Conservation (phyloP, 1,284 basidiomycete species). For the Singerocomus rubriflavus region DNA sequence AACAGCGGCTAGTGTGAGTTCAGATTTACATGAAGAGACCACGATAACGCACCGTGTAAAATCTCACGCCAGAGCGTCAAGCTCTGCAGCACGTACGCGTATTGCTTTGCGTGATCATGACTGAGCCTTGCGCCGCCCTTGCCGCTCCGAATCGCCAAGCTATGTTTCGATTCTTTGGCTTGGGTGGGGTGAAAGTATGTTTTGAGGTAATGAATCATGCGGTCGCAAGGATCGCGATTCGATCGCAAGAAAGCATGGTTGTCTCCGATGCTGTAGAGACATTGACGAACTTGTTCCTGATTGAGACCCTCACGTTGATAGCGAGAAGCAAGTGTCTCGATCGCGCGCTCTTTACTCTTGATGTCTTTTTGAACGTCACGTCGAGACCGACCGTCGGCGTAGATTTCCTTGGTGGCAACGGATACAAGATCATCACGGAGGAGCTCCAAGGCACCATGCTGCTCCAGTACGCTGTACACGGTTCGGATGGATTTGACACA, state of each 20-base stretch:
- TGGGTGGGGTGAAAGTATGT: constrained; percentile 71
- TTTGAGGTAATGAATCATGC: constrained; percentile 73
- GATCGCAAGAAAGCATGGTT: constrained; percentile 79
- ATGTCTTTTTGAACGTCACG: constrained; percentile 78
- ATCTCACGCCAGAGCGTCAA: constrained; percentile 81
- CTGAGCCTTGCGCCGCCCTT: constrained; percentile 72
- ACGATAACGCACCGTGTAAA: constrained; percentile 60
- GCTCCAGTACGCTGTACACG: constrained; percentile 62
- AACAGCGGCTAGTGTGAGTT: constrained; percentile 4
- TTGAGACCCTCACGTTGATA: constrained; percentile 56
- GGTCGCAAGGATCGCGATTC: constrained; percentile 81
- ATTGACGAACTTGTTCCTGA: constrained; percentile 67
- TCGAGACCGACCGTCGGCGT: constrained; percentile 63
- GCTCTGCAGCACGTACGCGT: constrained; percentile 78
- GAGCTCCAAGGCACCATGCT: constrained; percentile 58
- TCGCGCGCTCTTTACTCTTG: constrained; percentile 75
- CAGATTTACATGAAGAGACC: background rate
- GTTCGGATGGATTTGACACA: constrained; percentile 73
- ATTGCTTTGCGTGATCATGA: constrained; percentile 80
- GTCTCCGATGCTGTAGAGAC: constrained; percentile 80
- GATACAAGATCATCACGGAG: constrained; percentile 71
- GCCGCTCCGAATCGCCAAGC: constrained; percentile 73
- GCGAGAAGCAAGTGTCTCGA: constrained; percentile 62
- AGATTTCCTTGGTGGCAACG: constrained; percentile 74
- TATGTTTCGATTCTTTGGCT: constrained; percentile 56